These are phyloP conservation scores for Talaromyces nanjingensis DNA, from an alignment of 495 filamentous ascomycete species.

Conservation along the genomic window DNA sequence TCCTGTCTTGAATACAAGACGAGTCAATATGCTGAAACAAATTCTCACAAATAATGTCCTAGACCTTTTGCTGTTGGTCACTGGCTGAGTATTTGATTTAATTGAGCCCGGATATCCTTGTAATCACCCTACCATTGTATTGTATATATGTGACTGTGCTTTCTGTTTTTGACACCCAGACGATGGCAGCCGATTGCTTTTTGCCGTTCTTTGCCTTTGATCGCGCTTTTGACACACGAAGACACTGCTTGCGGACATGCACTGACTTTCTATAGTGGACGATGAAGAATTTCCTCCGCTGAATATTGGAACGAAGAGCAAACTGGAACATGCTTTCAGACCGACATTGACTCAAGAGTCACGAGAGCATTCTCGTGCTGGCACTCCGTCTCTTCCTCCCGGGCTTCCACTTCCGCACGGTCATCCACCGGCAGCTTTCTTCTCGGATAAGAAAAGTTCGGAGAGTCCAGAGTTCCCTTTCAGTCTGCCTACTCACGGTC, in stretches of 20 bases:
- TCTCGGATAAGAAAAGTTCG: slow-evolving; percentile 27
- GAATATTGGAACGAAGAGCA: slow-evolving; percentile 27
- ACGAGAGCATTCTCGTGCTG: slow-evolving; percentile 28
- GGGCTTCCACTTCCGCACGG: slow-evolving; percentile 54
- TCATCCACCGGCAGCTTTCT: slow-evolving; percentile 38
- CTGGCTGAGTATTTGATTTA: slow-evolving; percentile 27
- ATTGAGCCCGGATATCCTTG: slow-evolving; percentile 22
- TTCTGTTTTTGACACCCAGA: slow-evolving; percentile 2
- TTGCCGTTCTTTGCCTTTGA: slow-evolving; percentile 10
- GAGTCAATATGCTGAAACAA: slow-evolving; percentile 45
- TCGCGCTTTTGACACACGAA: slow-evolving; percentile 10
- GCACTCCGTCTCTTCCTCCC: slow-evolving; percentile 58
- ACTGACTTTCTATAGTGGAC: slow-evolving; percentile 22
- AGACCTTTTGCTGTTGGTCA: slow-evolving; percentile 27
- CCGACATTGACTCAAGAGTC: slow-evolving; percentile 33
- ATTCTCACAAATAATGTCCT: slow-evolving; percentile 45
- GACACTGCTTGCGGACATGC: slow-evolving; percentile 17
- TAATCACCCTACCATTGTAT: slow-evolving; percentile 26
- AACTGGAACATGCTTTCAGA: slow-evolving; percentile 37
- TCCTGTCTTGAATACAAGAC: slow-evolving; percentile 41
- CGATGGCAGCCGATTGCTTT: slow-evolving; percentile 14
- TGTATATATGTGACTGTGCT: slow-evolving; percentile 20
- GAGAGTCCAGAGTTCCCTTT: slow-evolving; percentile 28
- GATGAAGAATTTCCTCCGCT: slow-evolving; percentile 50
- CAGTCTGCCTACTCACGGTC: slow-evolving; percentile 17